A percentile compares a stretch with the other conserved stretches of the same genome.
Evolutionary conservation across 306 rosid species (phyloP).

Genomic region (Begonia loranthoides): DNA sequence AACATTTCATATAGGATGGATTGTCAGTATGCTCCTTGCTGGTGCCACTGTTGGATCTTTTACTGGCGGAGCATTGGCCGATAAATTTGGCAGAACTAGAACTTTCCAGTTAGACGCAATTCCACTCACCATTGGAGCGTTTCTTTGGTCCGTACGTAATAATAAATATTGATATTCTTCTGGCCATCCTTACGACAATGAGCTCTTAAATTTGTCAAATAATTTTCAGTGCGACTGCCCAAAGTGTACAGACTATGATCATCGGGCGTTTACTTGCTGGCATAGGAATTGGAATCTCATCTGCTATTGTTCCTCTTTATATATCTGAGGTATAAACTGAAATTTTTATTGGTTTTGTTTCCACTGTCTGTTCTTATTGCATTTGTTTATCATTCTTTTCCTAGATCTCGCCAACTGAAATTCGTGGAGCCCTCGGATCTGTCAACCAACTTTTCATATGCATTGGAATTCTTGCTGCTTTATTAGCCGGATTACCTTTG

Average conservation of each 20-base stretch:
- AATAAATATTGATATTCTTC: constrained; percentile 1
- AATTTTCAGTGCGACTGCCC: constrained; percentile 73
- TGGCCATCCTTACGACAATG: constrained; percentile 11
- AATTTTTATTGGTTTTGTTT: too few relatives aligned
- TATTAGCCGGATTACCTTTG: constrained; percentile 84
- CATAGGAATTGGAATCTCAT: constrained; percentile 81
- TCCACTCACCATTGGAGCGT: constrained; percentile 71
- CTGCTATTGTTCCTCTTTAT: constrained; percentile 90
- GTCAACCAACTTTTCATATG: constrained; percentile 87
- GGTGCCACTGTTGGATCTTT: constrained; percentile 89
- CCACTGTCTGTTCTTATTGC: too few relatives aligned
- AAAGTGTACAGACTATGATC: constrained; percentile 83
- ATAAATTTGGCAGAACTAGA: constrained; percentile 78
- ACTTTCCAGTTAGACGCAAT: constrained; percentile 85
- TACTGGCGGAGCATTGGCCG: constrained; percentile 88
- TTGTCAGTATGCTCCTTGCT: constrained; percentile 74
- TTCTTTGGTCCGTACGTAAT: constrained; percentile 48
- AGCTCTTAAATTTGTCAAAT: constrained; percentile 1
- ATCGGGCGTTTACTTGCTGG: constrained; percentile 89
- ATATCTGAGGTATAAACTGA: constrained; percentile 60
- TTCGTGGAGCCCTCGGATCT: constrained; percentile 93
- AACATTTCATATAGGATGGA: constrained; percentile 61
- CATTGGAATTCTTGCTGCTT: constrained; percentile 77
- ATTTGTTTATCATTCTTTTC: constrained; percentile 2
- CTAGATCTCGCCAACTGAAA: constrained; percentile 92